Evolutionary conservation across 768 basidiomycete species (phyloP), one percentile per base, ranked within the genome.

Genomic region (Mycena latifolia): DNA sequence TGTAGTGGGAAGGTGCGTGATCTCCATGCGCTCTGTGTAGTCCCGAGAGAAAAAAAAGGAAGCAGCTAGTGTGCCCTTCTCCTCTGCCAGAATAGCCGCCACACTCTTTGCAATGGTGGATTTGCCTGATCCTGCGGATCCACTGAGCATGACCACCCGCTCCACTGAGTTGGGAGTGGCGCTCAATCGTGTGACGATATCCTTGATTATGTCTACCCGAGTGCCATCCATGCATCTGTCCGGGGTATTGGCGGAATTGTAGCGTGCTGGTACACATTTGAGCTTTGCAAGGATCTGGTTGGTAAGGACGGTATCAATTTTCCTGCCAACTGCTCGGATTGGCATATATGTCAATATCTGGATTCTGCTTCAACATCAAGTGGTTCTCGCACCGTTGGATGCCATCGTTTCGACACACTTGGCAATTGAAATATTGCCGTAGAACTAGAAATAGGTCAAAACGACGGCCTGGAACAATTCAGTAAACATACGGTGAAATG

Each of bases 41-140:
- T 50, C 17, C 20, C 48, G 48, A 2, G 27, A 28, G 48, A 50
- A 50, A 15, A 50, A 50, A 18, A 50, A 50, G 28, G 48, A 50
- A 8, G 48, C 48, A 27, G 48, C 48, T 5, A 50, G 48, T 29
- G 28, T 50, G n/a, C n/a, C n/a, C 12, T 9, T 7, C 28, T 14
- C 17, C 11, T 50, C 48, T 14, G 48, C 48, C 17, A 50, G 18
- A 28, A 15, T 50, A 15, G 25, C 28, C 3, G 48, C 48, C 14
- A 50, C 48, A 28, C n/a, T 50, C 48, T 50, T 50, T 29, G 48
- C 48, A 18, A 50, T 51, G 17, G 50, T 50, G 27, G 48, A 50
- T 14, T 50, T 50, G 5, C 48, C 48, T 11, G 48, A 50, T 5
- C 48, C 48, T 3, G 48, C 48, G 5, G 17, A 5, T 3, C 48